phyloP scores from a whole-genome alignment of 2,329 filamentous ascomycete genomes.

The Fusarium decemcellulare region DNA sequence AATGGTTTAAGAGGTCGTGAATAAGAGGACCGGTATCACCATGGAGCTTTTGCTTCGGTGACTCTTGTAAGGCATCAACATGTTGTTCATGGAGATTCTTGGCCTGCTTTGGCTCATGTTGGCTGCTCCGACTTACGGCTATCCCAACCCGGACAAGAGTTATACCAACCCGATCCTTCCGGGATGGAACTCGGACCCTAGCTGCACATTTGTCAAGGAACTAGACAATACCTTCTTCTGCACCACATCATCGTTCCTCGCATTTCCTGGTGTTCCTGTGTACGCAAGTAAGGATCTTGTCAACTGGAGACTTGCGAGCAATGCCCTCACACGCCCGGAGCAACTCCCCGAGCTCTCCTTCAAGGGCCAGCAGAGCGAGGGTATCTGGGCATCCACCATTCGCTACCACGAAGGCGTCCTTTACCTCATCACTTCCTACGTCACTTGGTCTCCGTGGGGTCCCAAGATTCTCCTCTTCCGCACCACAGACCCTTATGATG shows the following conservation, averaged over 20 bases:
- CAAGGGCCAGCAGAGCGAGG: constrained; percentile 50
- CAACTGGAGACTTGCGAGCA: constrained; percentile 61
- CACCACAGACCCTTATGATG: constrained; percentile 55
- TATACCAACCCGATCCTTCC: constrained; percentile 60
- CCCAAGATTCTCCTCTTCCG: constrained; percentile 57
- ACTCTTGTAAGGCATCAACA: too few species aligned
- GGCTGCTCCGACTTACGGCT: too few species aligned
- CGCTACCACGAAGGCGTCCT: constrained; percentile 58
- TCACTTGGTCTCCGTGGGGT: constrained; percentile 47
- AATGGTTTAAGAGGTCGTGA: too few species aligned
- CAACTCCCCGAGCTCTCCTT: constrained; percentile 55
- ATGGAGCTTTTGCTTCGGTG: too few species aligned
- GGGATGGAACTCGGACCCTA: constrained; percentile 65
- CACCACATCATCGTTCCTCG: constrained; percentile 64
- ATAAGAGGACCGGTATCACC: too few species aligned
- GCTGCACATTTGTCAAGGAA: constrained; percentile 55
- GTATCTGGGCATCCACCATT: constrained; percentile 63
- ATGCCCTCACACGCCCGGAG: constrained; percentile 54
- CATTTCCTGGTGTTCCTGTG: constrained; percentile 65
- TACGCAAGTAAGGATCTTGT: constrained; percentile 64
- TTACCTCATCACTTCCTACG: constrained; percentile 59
- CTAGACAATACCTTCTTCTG: constrained; percentile 62
- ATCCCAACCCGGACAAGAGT: too few species aligned
- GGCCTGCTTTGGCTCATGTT: too few species aligned
- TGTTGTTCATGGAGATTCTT: too few species aligned